Conservation (phyloP, 768 basidiomycete genomes). For the Termitomyces sp. region DNA sequence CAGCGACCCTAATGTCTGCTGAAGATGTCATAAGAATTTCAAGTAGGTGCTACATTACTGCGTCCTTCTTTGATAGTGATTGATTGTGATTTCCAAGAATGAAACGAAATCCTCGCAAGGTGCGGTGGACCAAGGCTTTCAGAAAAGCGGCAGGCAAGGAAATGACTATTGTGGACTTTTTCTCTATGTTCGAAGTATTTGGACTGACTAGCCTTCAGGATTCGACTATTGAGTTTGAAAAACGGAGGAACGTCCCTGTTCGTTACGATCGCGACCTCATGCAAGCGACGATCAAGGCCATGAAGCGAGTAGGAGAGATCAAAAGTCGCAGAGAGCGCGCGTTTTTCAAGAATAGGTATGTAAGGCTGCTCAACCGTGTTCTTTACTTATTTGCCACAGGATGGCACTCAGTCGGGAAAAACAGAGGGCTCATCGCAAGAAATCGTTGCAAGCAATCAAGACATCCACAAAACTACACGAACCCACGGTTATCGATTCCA, state of each 20-base stretch:
- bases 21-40: slow-evolving; percentile 96
- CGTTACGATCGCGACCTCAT: slow-evolving; percentile 94
- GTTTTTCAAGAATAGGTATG: slow-evolving; percentile 91
- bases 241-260: slow-evolving; percentile 94
- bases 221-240: slow-evolving; percentile 98
- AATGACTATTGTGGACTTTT: slow-evolving; percentile 87
- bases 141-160: slow-evolving; percentile 98
- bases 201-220: slow-evolving; percentile 48
- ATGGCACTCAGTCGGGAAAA: slow-evolving; percentile 83
- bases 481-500: slow-evolving; percentile 43
- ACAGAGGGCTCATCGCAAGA: slow-evolving; percentile 67
- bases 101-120: slow-evolving; percentile 99
- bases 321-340: slow-evolving; percentile 84
- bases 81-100: slow-evolving; percentile 47
- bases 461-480: slow-evolving; percentile 60
- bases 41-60: slow-evolving; percentile 49
- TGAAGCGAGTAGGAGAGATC: slow-evolving; percentile 94
- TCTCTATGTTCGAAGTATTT: neutral
- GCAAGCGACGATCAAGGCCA: slow-evolving; percentile 90
- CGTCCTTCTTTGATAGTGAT: neutral
- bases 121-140: slow-evolving; percentile 99
- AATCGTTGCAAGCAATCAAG: slow-evolving; percentile 51
- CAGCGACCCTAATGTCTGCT: neutral
- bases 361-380: neutral
- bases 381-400: slow-evolving; percentile 31